Conservation (phyloP, 805 yeast species). For the Sugiyamaella lignohabitans region DNA sequence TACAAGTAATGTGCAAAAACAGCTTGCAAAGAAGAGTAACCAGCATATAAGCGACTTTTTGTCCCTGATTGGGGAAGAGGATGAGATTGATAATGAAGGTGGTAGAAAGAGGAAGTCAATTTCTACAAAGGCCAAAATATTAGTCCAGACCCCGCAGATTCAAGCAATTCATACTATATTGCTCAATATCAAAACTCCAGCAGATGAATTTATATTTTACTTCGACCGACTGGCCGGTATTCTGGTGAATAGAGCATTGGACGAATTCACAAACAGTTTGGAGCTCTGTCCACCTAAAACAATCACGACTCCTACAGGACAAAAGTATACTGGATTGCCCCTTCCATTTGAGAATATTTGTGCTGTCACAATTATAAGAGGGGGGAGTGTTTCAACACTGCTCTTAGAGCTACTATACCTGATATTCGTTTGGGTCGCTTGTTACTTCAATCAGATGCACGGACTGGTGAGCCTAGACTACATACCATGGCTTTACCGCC, state of each 20-base stretch:
- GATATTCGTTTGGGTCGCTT: constrained; percentile 76
- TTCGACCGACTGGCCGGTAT: constrained; percentile 76
- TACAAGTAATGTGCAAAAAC: constrained; percentile 71
- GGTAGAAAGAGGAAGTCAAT: too few relatives aligned
- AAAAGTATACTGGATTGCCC: constrained; percentile 26
- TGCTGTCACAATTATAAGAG: constrained; percentile 75
- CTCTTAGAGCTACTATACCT: constrained; percentile 65
- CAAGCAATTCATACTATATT: constrained; percentile 66
- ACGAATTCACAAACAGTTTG: constrained; percentile 30
- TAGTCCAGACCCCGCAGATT: constrained; percentile 55
- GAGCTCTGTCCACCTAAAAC: constrained; percentile 9
- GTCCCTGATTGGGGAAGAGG: constrained; percentile 32
- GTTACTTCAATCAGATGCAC: constrained; percentile 78
- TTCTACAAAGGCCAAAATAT: constrained; percentile 1
- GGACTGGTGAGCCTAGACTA: constrained; percentile 90
- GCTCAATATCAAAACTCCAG: constrained; percentile 44
- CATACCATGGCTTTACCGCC: constrained; percentile 74
- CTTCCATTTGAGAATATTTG: constrained; percentile 44
- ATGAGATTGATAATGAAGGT: not conserved
- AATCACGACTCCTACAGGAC: constrained; percentile 41
- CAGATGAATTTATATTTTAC: constrained; percentile 79
- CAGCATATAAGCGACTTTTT: constrained; percentile 61
- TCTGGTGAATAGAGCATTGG: constrained; percentile 63
- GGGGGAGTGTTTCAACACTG: constrained; percentile 90
- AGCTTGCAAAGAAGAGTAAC: constrained; percentile 55